Evolutionary conservation across 495 filamentous ascomycete species (phyloP).

Genomic region (Trichoderma virens): DNA sequence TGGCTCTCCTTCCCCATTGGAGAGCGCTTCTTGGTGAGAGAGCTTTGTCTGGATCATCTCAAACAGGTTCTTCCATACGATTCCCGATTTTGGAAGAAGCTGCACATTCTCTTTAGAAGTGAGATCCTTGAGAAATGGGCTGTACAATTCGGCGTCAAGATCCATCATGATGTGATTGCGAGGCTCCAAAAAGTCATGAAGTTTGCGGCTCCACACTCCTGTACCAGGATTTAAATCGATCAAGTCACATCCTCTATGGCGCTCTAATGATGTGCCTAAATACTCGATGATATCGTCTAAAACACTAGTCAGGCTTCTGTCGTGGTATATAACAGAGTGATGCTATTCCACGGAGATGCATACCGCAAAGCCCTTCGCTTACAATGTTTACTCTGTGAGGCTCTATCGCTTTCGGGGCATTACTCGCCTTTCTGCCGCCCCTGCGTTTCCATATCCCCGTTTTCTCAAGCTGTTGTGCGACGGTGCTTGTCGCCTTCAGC

Average conservation of each 20-base stretch:
- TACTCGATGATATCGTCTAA: slow-evolving; percentile 33
- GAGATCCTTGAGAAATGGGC: slow-evolving; percentile 53
- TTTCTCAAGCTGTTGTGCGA: slow-evolving; percentile 3
- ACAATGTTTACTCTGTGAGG: slow-evolving; percentile 43
- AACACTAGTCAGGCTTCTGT: not conserved
- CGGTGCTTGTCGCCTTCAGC: not conserved
- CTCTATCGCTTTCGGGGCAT: not conserved
- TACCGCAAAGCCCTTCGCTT: slow-evolving; percentile 54
- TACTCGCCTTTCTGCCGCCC: not conserved
- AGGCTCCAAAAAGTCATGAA: slow-evolving; percentile 67
- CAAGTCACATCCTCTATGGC: slow-evolving; percentile 64
- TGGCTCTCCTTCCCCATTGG: slow-evolving; percentile 17
- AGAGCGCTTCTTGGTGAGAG: slow-evolving; percentile 38
- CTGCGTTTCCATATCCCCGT: not conserved
- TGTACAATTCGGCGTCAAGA: slow-evolving; percentile 44
- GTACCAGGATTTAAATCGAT: slow-evolving; percentile 76
- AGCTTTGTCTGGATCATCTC: slow-evolving; percentile 37
- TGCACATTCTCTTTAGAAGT: slow-evolving; percentile 48
- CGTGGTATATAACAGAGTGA: not conserved
- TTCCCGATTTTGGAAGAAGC: slow-evolving; percentile 41
- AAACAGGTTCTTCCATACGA: slow-evolving; percentile 41
- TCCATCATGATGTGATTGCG: slow-evolving; percentile 76
- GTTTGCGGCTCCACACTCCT: slow-evolving; percentile 65
- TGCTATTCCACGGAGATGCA: slow-evolving; percentile 17
- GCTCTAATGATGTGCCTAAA: slow-evolving; percentile 41